Evolutionary conservation across 202 grass and related monocot genomes (phyloP), one percentile per base, ranked within the genome.

Genomic region (Musa balbisiana): DNA sequence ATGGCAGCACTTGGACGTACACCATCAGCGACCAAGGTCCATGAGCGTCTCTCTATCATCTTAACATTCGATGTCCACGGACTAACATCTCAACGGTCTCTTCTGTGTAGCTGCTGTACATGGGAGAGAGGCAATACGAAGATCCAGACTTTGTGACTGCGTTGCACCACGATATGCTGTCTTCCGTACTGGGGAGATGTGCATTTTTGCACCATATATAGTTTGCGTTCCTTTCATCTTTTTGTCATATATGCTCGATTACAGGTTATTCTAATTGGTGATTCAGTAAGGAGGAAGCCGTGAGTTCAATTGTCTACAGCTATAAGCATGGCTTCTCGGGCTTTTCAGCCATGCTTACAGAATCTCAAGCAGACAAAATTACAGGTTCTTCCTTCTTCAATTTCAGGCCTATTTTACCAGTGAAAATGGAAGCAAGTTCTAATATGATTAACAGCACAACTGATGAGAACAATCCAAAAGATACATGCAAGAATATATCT

Each of bases 51-150:
- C 27, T 29, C 27, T 29, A 3, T 2, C 2, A 3, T 29, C 27
- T 29, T 33, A 33, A 33, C 29, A 33, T 33, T 33, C 0, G 3
- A 33, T 33, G 29, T 33, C 29, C 29, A 33, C 29, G 29, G 29
- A 33, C 29, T 33, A 33, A 33, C 29, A 33, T 3, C 27, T 29
- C 27, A 3, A 29, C 0, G 3, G 29, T 3, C 3, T 33, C 29
- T 33, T 33, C 29, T 3, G 29, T 33, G 29, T 3, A 33, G 29
- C 22, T 53, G 63, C 22, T 68, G 62, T 55, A 68, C 20, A 52
- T 78, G 9, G 76, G 76, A 78, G 76, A 78, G 51, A 78, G 52
- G 50, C 3, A 67, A 67, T 63, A 78, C 29, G 63, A 78, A 16
- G 76, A 78, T 54, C 62, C 76, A 26, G 16, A 66, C 3, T 22